Evolutionary conservation across 768 basidiomycete genomes (phyloP).

Genomic region (Mrakia blollopis): DNA sequence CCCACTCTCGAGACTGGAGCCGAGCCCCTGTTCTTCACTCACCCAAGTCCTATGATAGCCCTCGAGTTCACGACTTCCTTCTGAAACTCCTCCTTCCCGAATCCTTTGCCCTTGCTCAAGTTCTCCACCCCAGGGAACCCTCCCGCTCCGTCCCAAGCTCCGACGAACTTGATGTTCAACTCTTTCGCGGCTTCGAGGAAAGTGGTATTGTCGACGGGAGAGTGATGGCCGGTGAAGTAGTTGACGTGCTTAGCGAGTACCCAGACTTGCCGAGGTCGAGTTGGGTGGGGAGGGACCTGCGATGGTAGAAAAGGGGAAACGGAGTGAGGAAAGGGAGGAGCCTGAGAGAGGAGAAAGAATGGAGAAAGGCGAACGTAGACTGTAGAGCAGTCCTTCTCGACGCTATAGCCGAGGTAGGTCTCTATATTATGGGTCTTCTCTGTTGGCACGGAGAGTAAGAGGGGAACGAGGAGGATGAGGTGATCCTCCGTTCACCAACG

Average conservation of each 20-base stretch:
- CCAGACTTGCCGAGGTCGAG: conserved; percentile 5
- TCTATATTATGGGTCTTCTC: not conserved
- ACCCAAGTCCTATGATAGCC: conserved; percentile 2
- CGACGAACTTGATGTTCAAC: conserved; percentile 17
- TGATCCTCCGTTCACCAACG: too few species aligned
- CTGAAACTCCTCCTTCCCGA: not conserved
- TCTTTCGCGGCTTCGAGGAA: not conserved
- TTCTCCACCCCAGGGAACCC: not conserved
- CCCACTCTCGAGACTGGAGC: too few species aligned
- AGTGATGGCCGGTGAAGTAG: not conserved
- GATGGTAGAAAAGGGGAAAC: not conserved
- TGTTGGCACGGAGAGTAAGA: too few species aligned
- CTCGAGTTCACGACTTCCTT: not conserved
- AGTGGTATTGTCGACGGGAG: not conserved
- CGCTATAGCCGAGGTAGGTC: conserved; percentile 18
- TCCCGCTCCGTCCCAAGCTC: not conserved
- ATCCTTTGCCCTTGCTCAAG: not conserved
- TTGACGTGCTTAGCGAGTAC: not conserved
- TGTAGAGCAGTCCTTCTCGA: conserved; percentile 13
- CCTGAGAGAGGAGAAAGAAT: too few species aligned
- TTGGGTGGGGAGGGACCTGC: not conserved
- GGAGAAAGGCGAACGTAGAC: not conserved
- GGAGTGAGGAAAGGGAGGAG: not conserved
- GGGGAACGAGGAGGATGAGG: too few species aligned
- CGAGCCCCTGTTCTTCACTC: not conserved